Conservation (phyloP, 208 protist species). For the Leishmania martiniquensis region DNA sequence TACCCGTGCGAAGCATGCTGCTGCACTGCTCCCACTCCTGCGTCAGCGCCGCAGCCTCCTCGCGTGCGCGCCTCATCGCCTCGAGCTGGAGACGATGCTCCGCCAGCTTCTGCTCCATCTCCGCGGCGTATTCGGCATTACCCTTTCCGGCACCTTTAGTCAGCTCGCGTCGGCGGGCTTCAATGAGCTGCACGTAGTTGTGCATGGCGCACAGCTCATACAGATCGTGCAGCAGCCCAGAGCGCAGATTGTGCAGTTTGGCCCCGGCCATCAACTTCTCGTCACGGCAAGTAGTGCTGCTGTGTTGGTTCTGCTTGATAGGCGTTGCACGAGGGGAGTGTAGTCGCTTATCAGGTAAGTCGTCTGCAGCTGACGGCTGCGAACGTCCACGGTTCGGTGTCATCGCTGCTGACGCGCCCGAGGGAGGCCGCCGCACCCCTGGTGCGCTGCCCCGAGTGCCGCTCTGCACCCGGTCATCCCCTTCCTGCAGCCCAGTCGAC, state of each 20-base stretch:
- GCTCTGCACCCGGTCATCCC: neutral
- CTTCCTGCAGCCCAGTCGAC: neutral
- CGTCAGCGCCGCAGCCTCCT: slow-evolving; percentile 45
- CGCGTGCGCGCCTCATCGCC: slow-evolving; percentile 33
- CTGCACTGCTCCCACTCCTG: slow-evolving; percentile 20
- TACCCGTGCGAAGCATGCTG: neutral
- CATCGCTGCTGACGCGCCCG: neutral
- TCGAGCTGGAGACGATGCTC: slow-evolving; percentile 42
- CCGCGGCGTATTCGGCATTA: slow-evolving; percentile 52
- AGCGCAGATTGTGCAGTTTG: slow-evolving; percentile 37
- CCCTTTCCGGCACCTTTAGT: slow-evolving; percentile 26
- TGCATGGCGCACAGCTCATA: slow-evolving; percentile 63
- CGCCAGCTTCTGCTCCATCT: slow-evolving; percentile 49
- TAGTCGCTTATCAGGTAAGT: too few relatives aligned
- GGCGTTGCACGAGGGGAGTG: neutral
- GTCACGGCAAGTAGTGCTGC: neutral
- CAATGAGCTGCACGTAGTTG: slow-evolving; percentile 74
- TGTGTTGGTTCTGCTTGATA: neutral
- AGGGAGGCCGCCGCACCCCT: neutral
- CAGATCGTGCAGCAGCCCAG: slow-evolving; percentile 60
- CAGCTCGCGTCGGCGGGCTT: slow-evolving; percentile 36
- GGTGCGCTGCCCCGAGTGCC: neutral
- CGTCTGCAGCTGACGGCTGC: neutral
- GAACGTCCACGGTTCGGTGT: neutral
- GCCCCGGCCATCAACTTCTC: slow-evolving; percentile 7